Percentiles rank a stretch among this genome's conserved stretches.
Conservation (phyloP, 2,329 filamentous ascomycete genomes). For the Whalleya microplaca region DNA sequence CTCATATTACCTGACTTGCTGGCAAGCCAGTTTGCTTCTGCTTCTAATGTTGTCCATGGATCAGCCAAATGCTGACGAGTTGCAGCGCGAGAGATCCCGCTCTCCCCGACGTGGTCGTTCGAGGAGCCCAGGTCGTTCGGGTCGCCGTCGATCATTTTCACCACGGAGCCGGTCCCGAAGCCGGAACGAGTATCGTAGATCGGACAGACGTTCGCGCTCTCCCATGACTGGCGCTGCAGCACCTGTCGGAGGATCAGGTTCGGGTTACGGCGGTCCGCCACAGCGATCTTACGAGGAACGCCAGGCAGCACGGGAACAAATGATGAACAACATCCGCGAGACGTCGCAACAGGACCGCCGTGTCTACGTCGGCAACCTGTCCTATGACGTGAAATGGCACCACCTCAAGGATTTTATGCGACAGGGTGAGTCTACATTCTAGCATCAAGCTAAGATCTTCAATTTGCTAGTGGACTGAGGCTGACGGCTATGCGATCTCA, state of each 20-base stretch:
- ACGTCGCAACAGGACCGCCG: slow-evolving; percentile 97
- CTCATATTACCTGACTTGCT: slow-evolving; percentile 6
- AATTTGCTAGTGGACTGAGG: slow-evolving; percentile 33
- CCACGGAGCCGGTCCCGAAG: slow-evolving; percentile 79
- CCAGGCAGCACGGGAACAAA: slow-evolving; percentile 82
- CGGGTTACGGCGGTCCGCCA: slow-evolving; percentile 66
- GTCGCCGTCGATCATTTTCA: slow-evolving; percentile 76
- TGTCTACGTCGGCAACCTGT: slow-evolving; percentile 98
- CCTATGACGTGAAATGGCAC: slow-evolving; percentile 99
- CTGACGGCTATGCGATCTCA: slow-evolving; percentile 53
- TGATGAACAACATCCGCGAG: slow-evolving; percentile 94
- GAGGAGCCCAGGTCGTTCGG: slow-evolving; percentile 74
- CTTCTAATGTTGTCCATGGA: slow-evolving; percentile 24
- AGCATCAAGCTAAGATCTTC: slow-evolving; percentile 17
- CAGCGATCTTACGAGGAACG: slow-evolving; percentile 85
- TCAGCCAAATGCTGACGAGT: slow-evolving; percentile 37
- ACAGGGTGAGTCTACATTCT: slow-evolving; percentile 72
- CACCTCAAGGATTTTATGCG: slow-evolving; percentile 99
- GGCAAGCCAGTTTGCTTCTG: slow-evolving; percentile 15
- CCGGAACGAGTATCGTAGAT: slow-evolving; percentile 76
- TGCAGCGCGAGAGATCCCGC: slow-evolving; percentile 81
- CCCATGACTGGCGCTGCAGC: slow-evolving; percentile 80
- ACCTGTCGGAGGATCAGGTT: slow-evolving; percentile 70
- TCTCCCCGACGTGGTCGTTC: slow-evolving; percentile 80
- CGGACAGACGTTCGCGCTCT: slow-evolving; percentile 77